Base-by-base conservation (phyloP, 1,284 basidiomycete species). In the Agroathelia rolfsii region DNA sequence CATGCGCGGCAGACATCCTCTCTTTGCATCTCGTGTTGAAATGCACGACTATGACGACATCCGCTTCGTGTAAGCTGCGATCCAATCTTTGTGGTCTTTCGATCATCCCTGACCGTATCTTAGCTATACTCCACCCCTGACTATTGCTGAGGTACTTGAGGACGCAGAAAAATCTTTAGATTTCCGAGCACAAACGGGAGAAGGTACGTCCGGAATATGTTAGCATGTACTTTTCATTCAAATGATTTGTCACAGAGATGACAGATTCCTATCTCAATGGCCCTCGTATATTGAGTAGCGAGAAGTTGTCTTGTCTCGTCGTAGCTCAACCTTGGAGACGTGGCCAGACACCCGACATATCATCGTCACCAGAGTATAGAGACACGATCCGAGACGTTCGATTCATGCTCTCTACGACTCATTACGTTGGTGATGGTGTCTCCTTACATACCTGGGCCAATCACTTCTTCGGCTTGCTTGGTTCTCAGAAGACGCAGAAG, bases 401-500 rank as follows among this genome's bases (percentile, higher is more conserved):
- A 82, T 46, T 79, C 30, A 52, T 81, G 30, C 65, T 86, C 19
- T 75, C 74, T 45, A 74, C 78, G 3, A 69, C 77, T 7, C 82
- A 85, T 46, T 85, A 75, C 51, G 51, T 85, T 24, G 81, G 80
- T 6, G 83, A 87, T 48, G 81, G 80, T 16, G 82, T 83, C 72
- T 80, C 82, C 3, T 61, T 86, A 11, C 82, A 87, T 51, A 61
- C 65, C 36, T 76, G 77, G 39, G 76, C 76, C 8, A 79, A 83
- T 48, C 77, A 85, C 43, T 73, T 86, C 48, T 77, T 84, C 49
- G 44, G 50, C 7, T 56, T 85, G 4, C 57, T 87, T 13, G 68
- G 65, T 6, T 49, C 62, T 33, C 45, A 51, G 3, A 51, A 52
- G 30, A 58, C 56, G 9, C 58, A 64, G 14, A 47, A 42, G 20